Percentiles rank a stretch among this genome's conserved stretches.
These are phyloP conservation scores for Sinapis alba DNA, from an alignment of 441 rosid genomes.

Conservation along the genomic window DNA sequence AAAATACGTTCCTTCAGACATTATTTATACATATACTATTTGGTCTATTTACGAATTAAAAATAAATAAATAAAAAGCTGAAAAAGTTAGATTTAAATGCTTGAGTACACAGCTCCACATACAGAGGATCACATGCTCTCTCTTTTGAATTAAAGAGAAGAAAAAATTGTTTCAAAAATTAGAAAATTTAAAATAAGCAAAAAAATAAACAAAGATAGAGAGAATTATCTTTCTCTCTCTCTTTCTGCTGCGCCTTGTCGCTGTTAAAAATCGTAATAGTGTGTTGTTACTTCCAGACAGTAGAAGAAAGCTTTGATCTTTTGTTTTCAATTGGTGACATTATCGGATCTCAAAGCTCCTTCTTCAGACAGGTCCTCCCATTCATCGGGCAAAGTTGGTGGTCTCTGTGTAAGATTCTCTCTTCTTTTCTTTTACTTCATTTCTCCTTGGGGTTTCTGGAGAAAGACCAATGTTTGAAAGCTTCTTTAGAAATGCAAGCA, in stretches of 20 bases:
- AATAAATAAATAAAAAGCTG: constrained; percentile 42
- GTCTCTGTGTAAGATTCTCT: background rate
- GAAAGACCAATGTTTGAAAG: background rate
- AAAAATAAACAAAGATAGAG: constrained; percentile 38
- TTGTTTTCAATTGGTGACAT: background rate
- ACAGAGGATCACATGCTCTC: constrained; percentile 51
- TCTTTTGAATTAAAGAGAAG: constrained; percentile 32
- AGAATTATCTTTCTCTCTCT: constrained; percentile 28
- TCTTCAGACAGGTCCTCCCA: constrained; percentile 50
- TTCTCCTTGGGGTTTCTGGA: constrained; percentile 5
- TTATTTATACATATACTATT: background rate
- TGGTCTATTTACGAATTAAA: background rate
- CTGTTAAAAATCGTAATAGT: constrained; percentile 29
- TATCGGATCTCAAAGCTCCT: constrained; percentile 30
- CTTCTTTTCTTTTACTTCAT: constrained; percentile 14
- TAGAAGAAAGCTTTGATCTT: constrained; percentile 22
- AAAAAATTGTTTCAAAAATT: background rate
- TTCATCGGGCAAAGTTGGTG: constrained; percentile 32
- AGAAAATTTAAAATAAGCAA: constrained; percentile 1
- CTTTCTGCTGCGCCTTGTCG: constrained; percentile 18
- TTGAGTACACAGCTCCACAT: constrained; percentile 40
- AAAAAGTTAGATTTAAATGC: constrained; percentile 40
- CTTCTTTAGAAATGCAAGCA: background rate
- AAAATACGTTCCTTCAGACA: background rate
- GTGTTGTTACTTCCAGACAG: constrained; percentile 10